These are phyloP conservation scores for Gaeumannomyces tritici DNA, from an alignment of 2,329 filamentous ascomycete genomes.

Conservation along the genomic window DNA sequence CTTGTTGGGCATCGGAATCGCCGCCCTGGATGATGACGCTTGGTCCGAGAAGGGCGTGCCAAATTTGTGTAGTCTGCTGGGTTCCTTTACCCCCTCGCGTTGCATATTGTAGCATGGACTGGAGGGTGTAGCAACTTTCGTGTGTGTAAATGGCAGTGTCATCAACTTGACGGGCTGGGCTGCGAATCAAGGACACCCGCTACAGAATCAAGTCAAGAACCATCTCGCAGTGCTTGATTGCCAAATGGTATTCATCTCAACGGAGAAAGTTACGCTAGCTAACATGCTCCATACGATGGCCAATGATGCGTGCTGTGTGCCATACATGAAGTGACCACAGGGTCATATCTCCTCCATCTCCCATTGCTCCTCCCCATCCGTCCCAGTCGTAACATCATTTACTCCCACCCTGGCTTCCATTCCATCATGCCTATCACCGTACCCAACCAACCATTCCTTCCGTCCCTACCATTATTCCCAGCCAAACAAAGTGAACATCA, in stretches of 20 bases:
- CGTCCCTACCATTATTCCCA: not conserved
- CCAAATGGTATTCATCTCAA: not conserved
- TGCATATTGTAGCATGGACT: no score
- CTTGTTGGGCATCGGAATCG: not conserved
- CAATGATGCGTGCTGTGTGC: not conserved
- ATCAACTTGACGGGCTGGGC: no score
- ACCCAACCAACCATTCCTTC: no score
- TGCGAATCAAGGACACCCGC: no score
- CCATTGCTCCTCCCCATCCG: not conserved
- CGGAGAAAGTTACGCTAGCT: not conserved
- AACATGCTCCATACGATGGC: not conserved
- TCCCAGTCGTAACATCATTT: conserved; percentile 1
- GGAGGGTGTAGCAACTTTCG: no score
- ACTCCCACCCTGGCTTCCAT: not conserved
- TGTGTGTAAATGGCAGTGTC: no score
- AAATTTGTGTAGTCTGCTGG: not conserved
- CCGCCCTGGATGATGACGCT: not conserved
- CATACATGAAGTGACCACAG: not conserved
- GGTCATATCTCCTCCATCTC: not conserved
- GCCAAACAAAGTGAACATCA: not conserved
- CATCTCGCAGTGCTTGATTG: not conserved
- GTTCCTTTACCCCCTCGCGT: not conserved
- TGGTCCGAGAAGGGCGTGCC: not conserved
- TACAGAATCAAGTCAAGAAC: not conserved
- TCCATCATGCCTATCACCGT: no score